Conservation (phyloP, 805 yeast genomes). For the Candida ipomoeae region DNA sequence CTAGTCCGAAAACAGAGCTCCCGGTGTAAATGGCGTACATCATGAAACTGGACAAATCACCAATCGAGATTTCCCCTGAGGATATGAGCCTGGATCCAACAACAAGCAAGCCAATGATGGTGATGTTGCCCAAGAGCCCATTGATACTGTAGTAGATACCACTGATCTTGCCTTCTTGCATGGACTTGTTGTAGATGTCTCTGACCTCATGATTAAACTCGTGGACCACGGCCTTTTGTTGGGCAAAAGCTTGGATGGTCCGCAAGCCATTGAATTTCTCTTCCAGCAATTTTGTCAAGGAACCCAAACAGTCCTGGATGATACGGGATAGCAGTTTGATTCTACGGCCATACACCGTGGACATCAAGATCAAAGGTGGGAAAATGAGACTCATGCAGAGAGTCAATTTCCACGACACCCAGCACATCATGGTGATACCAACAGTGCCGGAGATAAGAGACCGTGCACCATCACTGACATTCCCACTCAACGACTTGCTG, state of each 20-base stretch:
- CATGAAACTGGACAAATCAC: conserved; percentile 88
- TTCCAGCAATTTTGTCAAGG: conserved; percentile 83
- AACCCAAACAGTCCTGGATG: conserved; percentile 82
- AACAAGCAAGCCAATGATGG: conserved; percentile 69
- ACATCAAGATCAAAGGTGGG: conserved; percentile 79
- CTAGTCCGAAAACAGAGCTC: conserved; percentile 84
- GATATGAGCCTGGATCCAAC: conserved; percentile 82
- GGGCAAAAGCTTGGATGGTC: conserved; percentile 88
- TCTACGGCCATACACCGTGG: conserved; percentile 75
- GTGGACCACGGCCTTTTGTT: conserved; percentile 72
- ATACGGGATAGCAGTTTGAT: conserved; percentile 70
- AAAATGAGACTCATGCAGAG: conserved; percentile 73
- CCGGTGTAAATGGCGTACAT: conserved; percentile 96
- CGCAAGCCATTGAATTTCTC: conserved; percentile 82
- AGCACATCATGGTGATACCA: conserved; percentile 89
- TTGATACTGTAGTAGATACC: conserved; percentile 77
- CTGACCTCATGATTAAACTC: conserved; percentile 71
- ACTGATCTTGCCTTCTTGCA: conserved; percentile 73
- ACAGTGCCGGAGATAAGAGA: conserved; percentile 78
- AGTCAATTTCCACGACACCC: conserved; percentile 78
- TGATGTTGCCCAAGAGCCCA: conserved; percentile 79
- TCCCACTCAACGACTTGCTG: conserved; percentile 79
- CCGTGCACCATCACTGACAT: conserved; percentile 87
- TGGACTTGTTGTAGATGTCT: conserved; percentile 59
- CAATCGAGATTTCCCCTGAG: conserved; percentile 71